Conservation (phyloP, 2,329 filamentous ascomycete species). For the Phialophora expanda region DNA sequence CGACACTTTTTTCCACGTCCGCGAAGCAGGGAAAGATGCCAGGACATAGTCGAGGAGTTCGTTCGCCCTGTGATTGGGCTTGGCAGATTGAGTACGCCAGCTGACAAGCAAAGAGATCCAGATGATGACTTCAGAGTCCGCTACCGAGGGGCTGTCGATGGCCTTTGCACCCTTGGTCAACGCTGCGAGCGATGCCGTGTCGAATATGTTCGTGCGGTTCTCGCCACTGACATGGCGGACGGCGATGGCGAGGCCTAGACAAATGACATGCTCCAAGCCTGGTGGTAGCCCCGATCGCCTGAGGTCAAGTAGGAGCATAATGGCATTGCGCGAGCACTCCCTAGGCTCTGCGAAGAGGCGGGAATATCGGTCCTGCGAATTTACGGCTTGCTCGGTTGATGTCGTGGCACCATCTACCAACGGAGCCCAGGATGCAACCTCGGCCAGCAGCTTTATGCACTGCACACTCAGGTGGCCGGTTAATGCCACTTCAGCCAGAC, state of each 20-base stretch:
- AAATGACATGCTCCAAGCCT: slow-evolving; percentile 29
- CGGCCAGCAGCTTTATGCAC: slow-evolving; percentile 30
- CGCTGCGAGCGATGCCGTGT: slow-evolving; percentile 21
- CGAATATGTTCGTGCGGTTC: slow-evolving; percentile 32
- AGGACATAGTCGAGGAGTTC: slow-evolving; percentile 29
- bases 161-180: slow-evolving; percentile 25
- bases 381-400: background rate
- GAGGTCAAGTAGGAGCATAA: slow-evolving; percentile 25
- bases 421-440: slow-evolving; percentile 23
- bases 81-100: slow-evolving; percentile 28
- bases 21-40: slow-evolving; percentile 25
- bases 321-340: slow-evolving; percentile 28
- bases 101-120: slow-evolving; percentile 30
- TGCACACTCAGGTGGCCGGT: slow-evolving; percentile 30
- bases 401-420: slow-evolving; percentile 8
- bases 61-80: slow-evolving; percentile 19
- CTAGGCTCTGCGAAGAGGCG: slow-evolving; percentile 31
- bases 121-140: slow-evolving; percentile 30
- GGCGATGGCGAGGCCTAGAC: slow-evolving; percentile 26
- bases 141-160: slow-evolving; percentile 24
- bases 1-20: slow-evolving; percentile 28
- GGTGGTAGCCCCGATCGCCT: slow-evolving; percentile 20
- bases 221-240: slow-evolving; percentile 31
- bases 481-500: slow-evolving; percentile 31
- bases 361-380: slow-evolving; percentile 21